Conservation (phyloP, 2,329 filamentous ascomycete genomes). For the Exophiala dermatitidis region DNA sequence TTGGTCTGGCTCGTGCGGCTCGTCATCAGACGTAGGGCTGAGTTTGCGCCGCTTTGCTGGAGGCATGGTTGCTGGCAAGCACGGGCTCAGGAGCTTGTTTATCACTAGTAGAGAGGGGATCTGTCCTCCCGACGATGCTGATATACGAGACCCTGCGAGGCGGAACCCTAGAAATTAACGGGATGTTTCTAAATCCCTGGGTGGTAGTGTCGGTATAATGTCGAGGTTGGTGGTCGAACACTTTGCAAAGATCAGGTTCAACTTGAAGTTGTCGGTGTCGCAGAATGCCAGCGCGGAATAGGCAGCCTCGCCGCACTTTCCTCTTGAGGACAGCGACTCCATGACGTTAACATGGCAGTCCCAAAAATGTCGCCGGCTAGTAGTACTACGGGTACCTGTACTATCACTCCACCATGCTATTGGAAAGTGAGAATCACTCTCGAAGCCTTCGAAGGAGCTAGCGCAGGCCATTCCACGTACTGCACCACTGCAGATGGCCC, state of each 20-base stretch:
- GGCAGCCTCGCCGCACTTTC: slow-evolving; percentile 17
- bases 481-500: slow-evolving; percentile 6
- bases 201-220: no score
- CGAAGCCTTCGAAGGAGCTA: not conserved
- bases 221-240: not conserved
- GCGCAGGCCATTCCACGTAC: not conserved
- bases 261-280: not conserved
- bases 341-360: slow-evolving; percentile 16
- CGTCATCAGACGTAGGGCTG: slow-evolving; percentile 10
- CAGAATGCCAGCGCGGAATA: not conserved
- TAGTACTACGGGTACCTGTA: not conserved
- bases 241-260: not conserved
- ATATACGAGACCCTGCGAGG: not conserved
- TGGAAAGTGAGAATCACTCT: not conserved
- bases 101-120: no score
- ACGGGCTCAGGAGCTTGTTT: no score
- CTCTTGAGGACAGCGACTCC: not conserved
- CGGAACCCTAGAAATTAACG: not conserved
- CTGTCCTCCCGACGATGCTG: no score
- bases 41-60: slow-evolving; percentile 22
- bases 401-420: slow-evolving; percentile 13
- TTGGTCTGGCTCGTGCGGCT: not conserved
- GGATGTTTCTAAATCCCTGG: no score
- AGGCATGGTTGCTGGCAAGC: slow-evolving; percentile 5
- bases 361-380: slow-evolving; percentile 6